A percentile compares a stretch with the other conserved stretches of the same genome.
Conservation (phyloP, 2,329 filamentous ascomycete genomes). For the Sporothrix curviconia region DNA sequence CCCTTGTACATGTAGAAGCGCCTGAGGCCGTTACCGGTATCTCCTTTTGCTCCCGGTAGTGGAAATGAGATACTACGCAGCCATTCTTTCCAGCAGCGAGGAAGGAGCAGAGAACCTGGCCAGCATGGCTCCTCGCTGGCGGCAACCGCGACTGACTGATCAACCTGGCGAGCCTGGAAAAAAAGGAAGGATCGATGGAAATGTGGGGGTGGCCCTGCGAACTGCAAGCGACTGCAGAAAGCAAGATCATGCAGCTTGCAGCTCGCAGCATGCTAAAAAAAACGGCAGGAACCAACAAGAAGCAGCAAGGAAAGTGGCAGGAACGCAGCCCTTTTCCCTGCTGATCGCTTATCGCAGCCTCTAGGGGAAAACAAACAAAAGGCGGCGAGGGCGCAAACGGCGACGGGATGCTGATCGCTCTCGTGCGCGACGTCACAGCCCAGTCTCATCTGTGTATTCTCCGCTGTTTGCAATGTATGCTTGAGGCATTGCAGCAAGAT, state of each 20-base stretch:
- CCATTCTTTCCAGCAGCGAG: no score
- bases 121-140: no score
- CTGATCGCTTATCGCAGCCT: not conserved
- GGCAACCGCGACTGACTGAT: not conserved
- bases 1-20: no score
- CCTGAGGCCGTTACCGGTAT: no score
- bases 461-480: no score
- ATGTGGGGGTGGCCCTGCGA: not conserved
- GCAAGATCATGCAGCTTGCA: no score
- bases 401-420: not conserved
- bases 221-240: not conserved
- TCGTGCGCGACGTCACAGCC: not conserved
- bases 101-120: no score
- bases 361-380: not conserved
- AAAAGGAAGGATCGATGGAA: slow-evolving; percentile 1
- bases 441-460: no score
- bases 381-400: no score
- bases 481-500: not conserved
- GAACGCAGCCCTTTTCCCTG: not conserved
- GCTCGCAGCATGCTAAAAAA: not conserved
- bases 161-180: no score
- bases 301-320: not conserved
- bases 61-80: not conserved
- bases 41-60: not conserved
- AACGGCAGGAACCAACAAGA: not conserved